phyloP scores from a whole-genome alignment of 306 rosid species.

The Hylodesmum podocarpum region DNA sequence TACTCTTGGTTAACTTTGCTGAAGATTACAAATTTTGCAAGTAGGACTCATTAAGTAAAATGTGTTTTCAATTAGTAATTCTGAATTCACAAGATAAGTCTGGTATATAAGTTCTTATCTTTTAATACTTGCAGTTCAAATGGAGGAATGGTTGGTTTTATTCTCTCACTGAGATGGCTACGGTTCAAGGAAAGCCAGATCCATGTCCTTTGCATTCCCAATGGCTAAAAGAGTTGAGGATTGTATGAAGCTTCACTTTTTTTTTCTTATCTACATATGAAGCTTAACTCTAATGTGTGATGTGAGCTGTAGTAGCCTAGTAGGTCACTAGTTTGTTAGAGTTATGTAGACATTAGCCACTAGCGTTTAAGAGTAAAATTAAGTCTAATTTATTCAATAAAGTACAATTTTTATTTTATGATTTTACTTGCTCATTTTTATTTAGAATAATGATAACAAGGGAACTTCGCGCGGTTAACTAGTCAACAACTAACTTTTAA shows the following conservation, averaged over 20 bases:
- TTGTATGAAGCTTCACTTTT: constrained; percentile 53
- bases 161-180: constrained; percentile 67
- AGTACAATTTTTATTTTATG: not conserved
- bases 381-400: not conserved
- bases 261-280: no score
- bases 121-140: constrained; percentile 69
- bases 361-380: not conserved
- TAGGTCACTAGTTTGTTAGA: not conserved
- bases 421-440: not conserved
- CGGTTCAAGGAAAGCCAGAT: constrained; percentile 70
- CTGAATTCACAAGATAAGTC: not conserved
- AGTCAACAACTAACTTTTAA: no score
- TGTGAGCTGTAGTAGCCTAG: not conserved
- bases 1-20: no score
- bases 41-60: no score
- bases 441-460: no score
- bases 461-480: no score
- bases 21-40: no score
- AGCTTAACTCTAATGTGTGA: constrained; percentile 4
- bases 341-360: constrained; percentile 9
- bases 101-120: constrained; percentile 7
- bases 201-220: constrained; percentile 85
- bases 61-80: no score
- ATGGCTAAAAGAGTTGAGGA: constrained; percentile 75
- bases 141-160: constrained; percentile 99